Evolutionary conservation across 768 basidiomycete genomes (phyloP), one percentile per base, ranked within the genome.

Genomic region (Paxillus rubicundulus): DNA sequence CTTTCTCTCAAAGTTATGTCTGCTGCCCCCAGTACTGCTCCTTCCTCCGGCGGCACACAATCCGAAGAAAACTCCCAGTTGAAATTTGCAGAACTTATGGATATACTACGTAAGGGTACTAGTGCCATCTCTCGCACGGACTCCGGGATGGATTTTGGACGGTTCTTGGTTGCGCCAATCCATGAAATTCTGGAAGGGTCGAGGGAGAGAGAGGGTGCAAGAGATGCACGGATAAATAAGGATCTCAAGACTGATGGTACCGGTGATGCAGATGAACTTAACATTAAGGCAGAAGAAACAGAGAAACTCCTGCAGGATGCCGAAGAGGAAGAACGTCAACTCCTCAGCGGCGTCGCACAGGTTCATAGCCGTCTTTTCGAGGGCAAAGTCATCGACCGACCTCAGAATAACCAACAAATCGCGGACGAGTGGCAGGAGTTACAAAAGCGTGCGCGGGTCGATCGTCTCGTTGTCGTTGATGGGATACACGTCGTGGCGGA

Each of bases 1-100:
- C 73, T 85, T 4, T 84, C 84, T 1, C 57, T 81, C 45, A 85
- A 85, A 63, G 76, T 85, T 55, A 84, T 85, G 79, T 74, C 74
- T 18, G 68, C 72, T 5, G 74, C 72, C 32, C 30, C 30, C n/a
- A 28, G 30, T 17, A 56, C 58, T 27, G 24, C 62, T 2, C 49
- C 59, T 12, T 61, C 66, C 1, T 54, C 63, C 16, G 50, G 53
- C 17, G 49, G 24, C 21, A 56, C 57, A n/a, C 52, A 57, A 10
- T 24, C 53, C 3, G 68, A 71, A 14, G 69, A 68, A 32, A 60
- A 54, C 5, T 43, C 63, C 1, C 68, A 64, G 28, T 58, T 79
- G n/a, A 72, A 71, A 47, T 72, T 61, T 6, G 63, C 60, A 24
- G 83, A 83, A 56, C 72, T 85, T 18, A 64, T 82, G 62, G 72